phyloP scores from a whole-genome alignment of 2,329 filamentous ascomycete genomes.

The Knoxdaviesia proteae region DNA sequence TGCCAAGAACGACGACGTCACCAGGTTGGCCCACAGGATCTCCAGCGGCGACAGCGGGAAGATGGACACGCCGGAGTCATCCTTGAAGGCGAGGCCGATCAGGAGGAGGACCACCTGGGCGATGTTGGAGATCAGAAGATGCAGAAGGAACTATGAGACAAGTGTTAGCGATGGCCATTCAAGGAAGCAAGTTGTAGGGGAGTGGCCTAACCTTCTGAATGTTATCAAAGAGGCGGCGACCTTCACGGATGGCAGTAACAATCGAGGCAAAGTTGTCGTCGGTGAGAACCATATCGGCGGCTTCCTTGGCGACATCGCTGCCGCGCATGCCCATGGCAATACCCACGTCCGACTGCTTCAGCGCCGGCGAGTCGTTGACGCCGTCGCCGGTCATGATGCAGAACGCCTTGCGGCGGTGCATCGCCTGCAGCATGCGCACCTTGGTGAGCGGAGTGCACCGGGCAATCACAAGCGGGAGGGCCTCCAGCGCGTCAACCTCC shows the following conservation, averaged over 20 bases:
- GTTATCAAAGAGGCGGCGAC: slow-evolving; percentile 70
- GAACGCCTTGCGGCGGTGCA: slow-evolving; percentile 45
- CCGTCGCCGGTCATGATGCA: slow-evolving; percentile 60
- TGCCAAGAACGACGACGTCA: slow-evolving; percentile 58
- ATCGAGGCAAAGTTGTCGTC: slow-evolving; percentile 83
- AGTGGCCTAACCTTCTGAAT: slow-evolving; percentile 47
- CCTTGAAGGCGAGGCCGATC: slow-evolving; percentile 65
- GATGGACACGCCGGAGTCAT: slow-evolving; percentile 48
- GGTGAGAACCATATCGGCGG: slow-evolving; percentile 70
- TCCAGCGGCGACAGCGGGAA: slow-evolving; percentile 73
- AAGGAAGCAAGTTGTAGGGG: background rate
- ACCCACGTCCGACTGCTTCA: slow-evolving; percentile 54
- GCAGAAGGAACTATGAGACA: slow-evolving; percentile 44
- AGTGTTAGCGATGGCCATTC: slow-evolving; percentile 4
- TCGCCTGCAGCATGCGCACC: slow-evolving; percentile 56
- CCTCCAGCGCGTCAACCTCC: slow-evolving; percentile 39
- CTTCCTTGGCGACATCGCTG: slow-evolving; percentile 58
- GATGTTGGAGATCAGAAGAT: slow-evolving; percentile 62
- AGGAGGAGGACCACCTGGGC: slow-evolving; percentile 67
- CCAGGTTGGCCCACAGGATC: slow-evolving; percentile 89
- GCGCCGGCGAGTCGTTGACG: slow-evolving; percentile 53
- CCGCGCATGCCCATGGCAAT: slow-evolving; percentile 56
- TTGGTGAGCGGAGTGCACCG: slow-evolving; percentile 51
- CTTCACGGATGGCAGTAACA: slow-evolving; percentile 63
- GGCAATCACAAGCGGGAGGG: slow-evolving; percentile 45